Conservation (phyloP, 257 asterid species). For the Solanum medicagineum region DNA sequence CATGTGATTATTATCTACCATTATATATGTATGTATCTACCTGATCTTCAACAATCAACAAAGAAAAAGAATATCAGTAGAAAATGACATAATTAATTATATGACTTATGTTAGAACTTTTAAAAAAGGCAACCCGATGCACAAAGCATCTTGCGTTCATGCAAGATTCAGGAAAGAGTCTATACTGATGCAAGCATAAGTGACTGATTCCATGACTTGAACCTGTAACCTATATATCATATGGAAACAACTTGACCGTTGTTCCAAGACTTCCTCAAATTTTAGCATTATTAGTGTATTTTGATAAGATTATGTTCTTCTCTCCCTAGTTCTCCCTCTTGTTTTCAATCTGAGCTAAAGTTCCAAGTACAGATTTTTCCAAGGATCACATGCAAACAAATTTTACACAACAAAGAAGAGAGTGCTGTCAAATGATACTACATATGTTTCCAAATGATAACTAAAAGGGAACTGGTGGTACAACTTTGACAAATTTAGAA, state of each 20-base stretch:
- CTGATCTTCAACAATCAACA: background rate
- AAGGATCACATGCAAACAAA: background rate
- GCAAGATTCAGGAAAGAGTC: background rate
- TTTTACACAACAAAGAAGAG: background rate
- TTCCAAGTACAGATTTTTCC: background rate
- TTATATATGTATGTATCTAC: background rate
- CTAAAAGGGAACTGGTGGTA: background rate
- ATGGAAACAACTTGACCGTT: background rate
- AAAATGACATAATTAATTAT: background rate
- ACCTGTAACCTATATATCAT: background rate
- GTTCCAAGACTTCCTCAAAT: background rate
- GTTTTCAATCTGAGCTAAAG: background rate
- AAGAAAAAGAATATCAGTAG: background rate
- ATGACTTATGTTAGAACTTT: background rate
- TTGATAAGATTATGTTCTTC: background rate
- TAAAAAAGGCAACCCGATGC: rapidly evolving
- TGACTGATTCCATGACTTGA: background rate
- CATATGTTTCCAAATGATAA: background rate
- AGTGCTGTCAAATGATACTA: background rate
- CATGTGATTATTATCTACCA: background rate
- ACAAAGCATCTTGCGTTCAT: background rate
- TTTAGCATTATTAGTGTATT: background rate
- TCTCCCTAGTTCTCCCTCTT: background rate
- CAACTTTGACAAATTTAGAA: background rate
- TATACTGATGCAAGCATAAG: background rate